Conservation (phyloP, 2,329 filamentous ascomycete species). For the Phoma sp. region DNA sequence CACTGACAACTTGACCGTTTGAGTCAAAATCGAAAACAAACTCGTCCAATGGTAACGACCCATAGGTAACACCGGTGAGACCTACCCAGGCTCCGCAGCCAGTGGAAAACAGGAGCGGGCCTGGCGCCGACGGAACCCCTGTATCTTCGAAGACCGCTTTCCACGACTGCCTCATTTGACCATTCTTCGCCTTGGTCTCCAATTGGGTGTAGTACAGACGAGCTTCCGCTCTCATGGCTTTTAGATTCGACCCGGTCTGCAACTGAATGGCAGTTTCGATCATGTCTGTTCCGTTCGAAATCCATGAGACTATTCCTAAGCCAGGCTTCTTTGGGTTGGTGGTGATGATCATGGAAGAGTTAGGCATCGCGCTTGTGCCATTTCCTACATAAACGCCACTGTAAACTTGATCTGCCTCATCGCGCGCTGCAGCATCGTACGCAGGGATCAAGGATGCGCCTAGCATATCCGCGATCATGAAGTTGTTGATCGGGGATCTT, state of each 20-base stretch:
- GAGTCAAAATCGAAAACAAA: conserved; percentile 33
- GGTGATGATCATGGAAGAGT: conserved; percentile 37
- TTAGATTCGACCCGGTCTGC: conserved; percentile 11
- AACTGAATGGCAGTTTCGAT: conserved; percentile 23
- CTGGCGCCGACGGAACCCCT: conserved; percentile 13
- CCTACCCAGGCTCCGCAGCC: conserved; percentile 34
- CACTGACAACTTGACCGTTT: conserved; percentile 27
- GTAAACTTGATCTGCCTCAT: conserved; percentile 35
- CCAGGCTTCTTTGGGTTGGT: conserved; percentile 35
- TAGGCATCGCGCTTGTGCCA: conserved; percentile 13
- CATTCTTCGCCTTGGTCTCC: conserved; percentile 15
- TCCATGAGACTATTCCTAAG: conserved; percentile 39
- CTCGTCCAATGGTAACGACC: conserved; percentile 30
- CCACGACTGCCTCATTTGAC: conserved; percentile 24
- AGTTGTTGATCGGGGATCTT: conserved; percentile 7
- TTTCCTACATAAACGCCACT: conserved; percentile 34
- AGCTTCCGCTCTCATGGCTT: conserved; percentile 16
- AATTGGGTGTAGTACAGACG: conserved; percentile 34
- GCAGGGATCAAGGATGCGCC: conserved; percentile 26
- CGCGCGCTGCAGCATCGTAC: conserved; percentile 35
- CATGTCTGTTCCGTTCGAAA: conserved; percentile 43
- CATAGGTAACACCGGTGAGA: conserved; percentile 32
- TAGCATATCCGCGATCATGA: conserved; percentile 16
- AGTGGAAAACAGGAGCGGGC: conserved; percentile 27
- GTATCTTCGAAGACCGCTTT: conserved; percentile 35